These are phyloP conservation scores for Saccharomycopsis schoenii DNA, from an alignment of 805 yeast genomes.

Conservation along the genomic window DNA sequence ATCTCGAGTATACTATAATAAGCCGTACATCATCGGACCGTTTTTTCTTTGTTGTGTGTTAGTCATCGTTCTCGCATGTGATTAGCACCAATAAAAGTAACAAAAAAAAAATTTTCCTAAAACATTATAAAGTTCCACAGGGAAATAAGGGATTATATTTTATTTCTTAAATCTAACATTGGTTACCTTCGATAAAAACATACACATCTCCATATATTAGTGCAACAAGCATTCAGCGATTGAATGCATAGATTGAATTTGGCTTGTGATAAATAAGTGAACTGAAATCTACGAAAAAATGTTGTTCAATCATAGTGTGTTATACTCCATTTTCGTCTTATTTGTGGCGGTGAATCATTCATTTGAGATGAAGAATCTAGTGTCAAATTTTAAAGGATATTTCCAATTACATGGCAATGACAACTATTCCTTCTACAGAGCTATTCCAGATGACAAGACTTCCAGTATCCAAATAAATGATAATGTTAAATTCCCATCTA, in stretches of 20 bases:
- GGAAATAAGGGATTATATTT: too few relatives aligned
- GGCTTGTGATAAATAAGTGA: not conserved
- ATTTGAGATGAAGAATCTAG: not conserved
- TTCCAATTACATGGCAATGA: not conserved
- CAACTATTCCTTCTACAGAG: constrained; percentile 3
- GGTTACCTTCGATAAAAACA: too few relatives aligned
- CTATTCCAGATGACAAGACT: constrained; percentile 11
- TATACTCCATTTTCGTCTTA: not conserved
- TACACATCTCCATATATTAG: not conserved
- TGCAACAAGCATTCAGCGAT: not conserved
- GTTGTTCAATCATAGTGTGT: not conserved
- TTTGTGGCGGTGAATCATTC: not conserved
- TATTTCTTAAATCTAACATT: too few relatives aligned
- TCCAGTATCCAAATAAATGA: constrained; percentile 11
- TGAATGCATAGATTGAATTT: not conserved
- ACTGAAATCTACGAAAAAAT: not conserved
- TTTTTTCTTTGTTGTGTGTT: too few relatives aligned
- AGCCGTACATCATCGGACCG: too few relatives aligned
- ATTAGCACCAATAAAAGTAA: too few relatives aligned
- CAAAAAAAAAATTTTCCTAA: too few relatives aligned
- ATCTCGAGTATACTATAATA: too few relatives aligned
- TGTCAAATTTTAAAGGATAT: not conserved
- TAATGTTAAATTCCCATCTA: constrained; percentile 8
- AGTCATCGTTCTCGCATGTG: too few relatives aligned
- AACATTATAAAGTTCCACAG: too few relatives aligned